phyloP scores from a whole-genome alignment of 305 asterid genomes.

The Solanum hybrid region DNA sequence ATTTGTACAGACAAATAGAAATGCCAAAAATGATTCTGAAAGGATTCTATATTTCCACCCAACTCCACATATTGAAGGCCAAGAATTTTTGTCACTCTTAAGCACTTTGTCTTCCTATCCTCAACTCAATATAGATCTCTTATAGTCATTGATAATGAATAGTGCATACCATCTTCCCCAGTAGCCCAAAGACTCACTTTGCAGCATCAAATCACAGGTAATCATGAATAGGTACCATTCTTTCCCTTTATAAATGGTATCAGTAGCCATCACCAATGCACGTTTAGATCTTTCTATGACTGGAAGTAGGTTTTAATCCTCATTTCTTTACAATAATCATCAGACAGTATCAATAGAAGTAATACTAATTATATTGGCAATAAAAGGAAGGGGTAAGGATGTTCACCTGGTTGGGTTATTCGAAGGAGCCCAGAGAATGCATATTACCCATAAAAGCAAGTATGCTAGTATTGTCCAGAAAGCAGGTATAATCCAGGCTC shows the following conservation, averaged over 20 bases:
- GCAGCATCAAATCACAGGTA: background rate
- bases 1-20: background rate
- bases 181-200: background rate
- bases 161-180: background rate
- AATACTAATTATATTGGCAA: background rate
- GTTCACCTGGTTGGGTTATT: conserved; percentile 80
- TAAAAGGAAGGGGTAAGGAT: background rate
- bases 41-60: background rate
- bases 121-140: background rate
- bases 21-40: background rate
- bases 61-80: background rate
- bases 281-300: background rate
- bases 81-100: background rate
- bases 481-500: conserved; percentile 92
- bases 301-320: background rate
- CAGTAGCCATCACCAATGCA: background rate
- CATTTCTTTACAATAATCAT: background rate
- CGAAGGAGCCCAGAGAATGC: conserved; percentile 90
- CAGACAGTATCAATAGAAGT: background rate
- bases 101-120: background rate
- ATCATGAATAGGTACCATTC: background rate
- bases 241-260: background rate
- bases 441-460: conserved; percentile 60
- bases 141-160: background rate
- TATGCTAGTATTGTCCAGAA: conserved; percentile 86